Percentiles rank a stretch among this genome's conserved stretches.
phyloP scores from a whole-genome alignment of 441 rosid genomes.

The Caryocar brasiliense region DNA sequence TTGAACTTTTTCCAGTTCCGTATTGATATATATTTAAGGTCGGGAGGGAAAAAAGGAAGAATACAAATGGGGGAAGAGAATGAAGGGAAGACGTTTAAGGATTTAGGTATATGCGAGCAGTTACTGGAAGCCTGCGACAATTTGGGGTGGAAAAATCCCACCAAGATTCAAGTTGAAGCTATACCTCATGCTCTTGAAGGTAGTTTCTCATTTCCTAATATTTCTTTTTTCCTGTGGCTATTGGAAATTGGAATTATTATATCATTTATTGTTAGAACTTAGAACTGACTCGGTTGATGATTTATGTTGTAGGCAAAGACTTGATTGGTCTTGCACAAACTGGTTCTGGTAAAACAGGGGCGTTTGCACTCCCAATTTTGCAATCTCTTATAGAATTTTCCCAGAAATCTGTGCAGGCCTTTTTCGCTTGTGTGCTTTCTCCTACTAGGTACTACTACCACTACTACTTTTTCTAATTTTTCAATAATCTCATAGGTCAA shows the following conservation, averaged over 20 bases:
- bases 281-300: background rate
- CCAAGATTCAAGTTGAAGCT: slow-evolving; percentile 78
- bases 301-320: slow-evolving; percentile 58
- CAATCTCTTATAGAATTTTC: slow-evolving; percentile 69
- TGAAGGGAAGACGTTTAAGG: slow-evolving; percentile 52
- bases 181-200: slow-evolving; percentile 84
- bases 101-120: slow-evolving; percentile 63
- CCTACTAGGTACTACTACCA: slow-evolving; percentile 75
- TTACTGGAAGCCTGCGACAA: slow-evolving; percentile 64
- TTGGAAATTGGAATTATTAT: background rate
- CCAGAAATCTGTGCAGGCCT: slow-evolving; percentile 51
- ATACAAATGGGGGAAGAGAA: slow-evolving; percentile 49
- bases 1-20: too few relatives aligned
- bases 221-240: background rate
- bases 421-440: slow-evolving; percentile 85
- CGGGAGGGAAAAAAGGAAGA: too few relatives aligned
- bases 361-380: slow-evolving; percentile 82
- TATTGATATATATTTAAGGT: too few relatives aligned
- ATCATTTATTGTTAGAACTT: background rate
- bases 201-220: background rate
- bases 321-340: slow-evolving; percentile 94
- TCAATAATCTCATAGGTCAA: too few relatives aligned
- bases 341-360: slow-evolving; percentile 95
- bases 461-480: too few relatives aligned
- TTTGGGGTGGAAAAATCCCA: slow-evolving; percentile 64